These are phyloP conservation scores for Musa schizocarpa DNA, from an alignment of 176 grass and related monocot species.

Conservation along the genomic window DNA sequence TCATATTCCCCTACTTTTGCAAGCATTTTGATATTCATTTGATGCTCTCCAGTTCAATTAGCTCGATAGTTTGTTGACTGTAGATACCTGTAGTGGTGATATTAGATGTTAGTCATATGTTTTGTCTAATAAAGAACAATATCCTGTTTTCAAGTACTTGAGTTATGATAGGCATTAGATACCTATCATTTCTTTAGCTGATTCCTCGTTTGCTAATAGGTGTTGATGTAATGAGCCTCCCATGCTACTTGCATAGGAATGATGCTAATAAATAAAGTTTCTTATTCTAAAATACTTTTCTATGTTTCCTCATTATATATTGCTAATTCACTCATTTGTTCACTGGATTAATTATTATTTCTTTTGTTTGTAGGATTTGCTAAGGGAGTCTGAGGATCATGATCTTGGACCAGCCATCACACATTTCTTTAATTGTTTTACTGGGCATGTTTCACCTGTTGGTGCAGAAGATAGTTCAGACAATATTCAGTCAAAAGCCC, in stretches of 20 bases:
- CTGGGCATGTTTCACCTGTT: conserved; percentile 46
- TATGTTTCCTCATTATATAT: background rate
- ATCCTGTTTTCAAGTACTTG: no score
- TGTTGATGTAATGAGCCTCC: no score
- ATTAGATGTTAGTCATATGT: no score
- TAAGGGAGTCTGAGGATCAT: conserved; percentile 75
- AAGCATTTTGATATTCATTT: no score
- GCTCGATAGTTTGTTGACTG: no score
- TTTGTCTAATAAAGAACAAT: no score
- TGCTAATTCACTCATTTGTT: background rate
- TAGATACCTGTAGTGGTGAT: no score
- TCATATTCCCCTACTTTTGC: no score
- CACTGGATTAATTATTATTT: conserved; percentile 14
- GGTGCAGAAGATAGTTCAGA: conserved; percentile 35
- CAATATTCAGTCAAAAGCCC: conserved; percentile 39
- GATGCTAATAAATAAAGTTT: background rate
- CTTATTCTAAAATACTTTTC: background rate
- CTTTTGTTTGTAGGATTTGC: conserved; percentile 49
- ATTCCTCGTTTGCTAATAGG: no score
- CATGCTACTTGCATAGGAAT: background rate
- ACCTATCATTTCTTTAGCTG: no score
- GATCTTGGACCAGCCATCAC: conserved; percentile 66
- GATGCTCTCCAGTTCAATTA: no score
- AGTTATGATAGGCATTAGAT: no score
- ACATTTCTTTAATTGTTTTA: conserved; percentile 90